phyloP scores from a whole-genome alignment of 768 basidiomycete species.

The Mycena rosella region DNA sequence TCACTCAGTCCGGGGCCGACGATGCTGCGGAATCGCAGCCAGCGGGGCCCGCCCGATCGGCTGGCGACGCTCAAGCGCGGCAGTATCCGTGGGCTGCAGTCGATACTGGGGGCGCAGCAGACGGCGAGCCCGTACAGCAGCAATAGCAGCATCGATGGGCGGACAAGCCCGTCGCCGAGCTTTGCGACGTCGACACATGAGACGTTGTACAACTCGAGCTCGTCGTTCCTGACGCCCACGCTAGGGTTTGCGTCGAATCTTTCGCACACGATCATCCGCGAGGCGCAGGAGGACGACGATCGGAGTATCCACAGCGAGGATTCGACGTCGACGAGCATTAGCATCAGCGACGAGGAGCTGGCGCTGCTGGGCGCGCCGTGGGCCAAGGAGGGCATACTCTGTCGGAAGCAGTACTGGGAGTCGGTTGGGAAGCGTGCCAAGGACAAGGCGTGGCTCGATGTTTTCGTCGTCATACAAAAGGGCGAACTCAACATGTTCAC shows the following conservation, averaged over 20 bases:
- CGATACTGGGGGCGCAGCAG: constrained; percentile 76
- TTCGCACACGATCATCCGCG: constrained; percentile 95
- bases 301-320: constrained; percentile 75
- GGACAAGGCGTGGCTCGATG: constrained; percentile 93
- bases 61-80: constrained; percentile 87
- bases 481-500: constrained; percentile 97
- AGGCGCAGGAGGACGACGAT: constrained; percentile 91
- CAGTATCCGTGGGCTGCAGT: constrained; percentile 90
- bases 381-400: constrained; percentile 98
- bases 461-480: constrained; percentile 95
- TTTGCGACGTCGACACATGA: constrained; percentile 92
- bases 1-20: constrained; percentile 67
- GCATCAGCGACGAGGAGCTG: constrained; percentile 95
- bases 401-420: constrained; percentile 96
- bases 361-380: constrained; percentile 96
- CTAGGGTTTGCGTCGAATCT: constrained; percentile 98
- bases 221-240: constrained; percentile 82
- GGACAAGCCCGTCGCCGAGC: constrained; percentile 95
- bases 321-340: constrained; percentile 79
- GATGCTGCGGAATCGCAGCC: constrained; percentile 76
- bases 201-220: constrained; percentile 65
- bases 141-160: constrained; percentile 86
- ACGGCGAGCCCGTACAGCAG: constrained; percentile 88
- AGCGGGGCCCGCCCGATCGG: constrained; percentile 79
- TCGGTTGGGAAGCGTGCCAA: constrained; percentile 83